Percentiles rank a stretch among this genome's conserved stretches.
These are phyloP conservation scores for Starmerella khaoyaiensis DNA, from an alignment of 805 yeast genomes.

Conservation along the genomic window DNA sequence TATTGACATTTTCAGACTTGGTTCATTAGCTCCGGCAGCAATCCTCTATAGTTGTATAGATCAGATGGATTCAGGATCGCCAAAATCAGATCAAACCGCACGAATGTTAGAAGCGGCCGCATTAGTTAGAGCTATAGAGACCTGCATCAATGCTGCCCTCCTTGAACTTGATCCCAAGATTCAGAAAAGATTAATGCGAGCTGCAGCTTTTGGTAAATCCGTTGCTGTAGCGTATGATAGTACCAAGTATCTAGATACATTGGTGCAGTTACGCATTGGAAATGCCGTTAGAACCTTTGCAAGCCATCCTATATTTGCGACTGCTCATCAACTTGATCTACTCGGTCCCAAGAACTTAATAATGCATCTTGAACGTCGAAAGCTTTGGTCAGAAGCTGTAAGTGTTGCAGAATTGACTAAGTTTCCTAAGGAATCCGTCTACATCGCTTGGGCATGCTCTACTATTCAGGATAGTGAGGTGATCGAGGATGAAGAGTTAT, in stretches of 20 bases:
- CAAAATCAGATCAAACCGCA: constrained; percentile 70
- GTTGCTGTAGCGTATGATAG: constrained; percentile 41
- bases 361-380: constrained; percentile 43
- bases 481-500: constrained; percentile 45
- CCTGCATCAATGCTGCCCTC: constrained; percentile 60
- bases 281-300: constrained; percentile 46
- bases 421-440: constrained; percentile 40
- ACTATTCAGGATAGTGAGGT: constrained; percentile 44
- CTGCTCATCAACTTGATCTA: constrained; percentile 39
- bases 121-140: constrained; percentile 48
- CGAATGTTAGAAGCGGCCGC: constrained; percentile 38
- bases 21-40: constrained; percentile 73
- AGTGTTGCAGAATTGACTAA: constrained; percentile 42
- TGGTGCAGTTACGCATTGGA: constrained; percentile 50
- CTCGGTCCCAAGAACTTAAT: constrained; percentile 49
- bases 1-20: constrained; percentile 58
- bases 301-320: constrained; percentile 36
- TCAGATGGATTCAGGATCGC: constrained; percentile 50
- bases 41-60: constrained; percentile 69
- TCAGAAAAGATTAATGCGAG: constrained; percentile 69
- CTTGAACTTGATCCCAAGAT: constrained; percentile 64
- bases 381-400: constrained; percentile 48
- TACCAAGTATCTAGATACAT: constrained; percentile 46
- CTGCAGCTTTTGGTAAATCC: constrained; percentile 79
- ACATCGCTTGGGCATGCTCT: constrained; percentile 67